phyloP scores from a whole-genome alignment of 2,329 filamentous ascomycete species.

The Pyrenophora tritici-repentis region DNA sequence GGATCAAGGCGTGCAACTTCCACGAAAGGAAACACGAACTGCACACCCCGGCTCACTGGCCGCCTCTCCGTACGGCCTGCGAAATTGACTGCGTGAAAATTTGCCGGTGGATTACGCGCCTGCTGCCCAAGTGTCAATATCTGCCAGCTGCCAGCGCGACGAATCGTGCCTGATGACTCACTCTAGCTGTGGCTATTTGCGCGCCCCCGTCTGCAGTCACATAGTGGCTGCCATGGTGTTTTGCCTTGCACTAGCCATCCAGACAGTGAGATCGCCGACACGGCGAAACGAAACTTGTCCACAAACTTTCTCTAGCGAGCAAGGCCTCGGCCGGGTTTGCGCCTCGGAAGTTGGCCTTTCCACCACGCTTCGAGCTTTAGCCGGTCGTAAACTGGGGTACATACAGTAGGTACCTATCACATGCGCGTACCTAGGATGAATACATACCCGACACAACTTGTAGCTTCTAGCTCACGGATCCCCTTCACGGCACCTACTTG shows the following conservation, averaged over 20 bases:
- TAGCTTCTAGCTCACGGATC: constrained; percentile 34
- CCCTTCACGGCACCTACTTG: constrained; percentile 6
- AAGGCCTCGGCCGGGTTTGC: background rate
- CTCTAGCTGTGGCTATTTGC: background rate
- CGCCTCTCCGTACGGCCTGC: constrained; percentile 27
- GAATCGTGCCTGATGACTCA: constrained; percentile 3
- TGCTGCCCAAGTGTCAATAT: constrained; percentile 5
- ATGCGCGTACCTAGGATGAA: constrained; percentile 21
- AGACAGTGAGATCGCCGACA: background rate
- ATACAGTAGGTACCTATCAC: constrained; percentile 40
- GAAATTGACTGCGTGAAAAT: background rate
- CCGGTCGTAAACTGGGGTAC: constrained; percentile 41
- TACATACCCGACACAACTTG: constrained; percentile 28
- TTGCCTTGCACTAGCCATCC: constrained; percentile 12
- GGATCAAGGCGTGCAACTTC: no score
- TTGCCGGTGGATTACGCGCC: constrained; percentile 7
- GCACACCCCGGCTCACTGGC: constrained; percentile 26
- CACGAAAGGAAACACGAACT: constrained; percentile 19
- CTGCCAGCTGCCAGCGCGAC: background rate
- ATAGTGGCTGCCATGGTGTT: constrained; percentile 9
- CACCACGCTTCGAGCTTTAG: constrained; percentile 1
- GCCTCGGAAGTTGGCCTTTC: constrained; percentile 6
- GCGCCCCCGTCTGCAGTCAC: constrained; percentile 13
- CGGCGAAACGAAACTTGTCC: constrained; percentile 27
- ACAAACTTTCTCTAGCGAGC: constrained; percentile 25